phyloP scores from a whole-genome alignment of 2,329 filamentous ascomycete genomes.

The Colletotrichum eleusines region DNA sequence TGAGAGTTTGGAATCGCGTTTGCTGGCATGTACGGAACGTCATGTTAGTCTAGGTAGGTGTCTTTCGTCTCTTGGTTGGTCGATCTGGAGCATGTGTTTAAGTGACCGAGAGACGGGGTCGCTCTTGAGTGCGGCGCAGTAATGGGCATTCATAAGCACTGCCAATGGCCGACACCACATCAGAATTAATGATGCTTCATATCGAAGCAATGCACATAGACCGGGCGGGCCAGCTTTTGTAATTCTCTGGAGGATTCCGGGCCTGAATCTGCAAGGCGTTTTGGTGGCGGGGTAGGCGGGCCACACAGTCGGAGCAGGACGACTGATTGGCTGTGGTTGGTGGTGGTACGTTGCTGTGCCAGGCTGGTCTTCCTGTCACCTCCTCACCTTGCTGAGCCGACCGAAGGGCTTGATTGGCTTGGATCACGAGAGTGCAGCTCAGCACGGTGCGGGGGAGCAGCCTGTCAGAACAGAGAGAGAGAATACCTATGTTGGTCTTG shows the following conservation, averaged over 20 bases:
- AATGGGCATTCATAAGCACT: conserved; percentile 2
- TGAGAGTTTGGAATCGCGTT: conserved; percentile 11
- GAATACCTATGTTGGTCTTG: conserved; percentile 9
- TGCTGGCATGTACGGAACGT: conserved; percentile 16
- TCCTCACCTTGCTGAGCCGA: conserved; percentile 7
- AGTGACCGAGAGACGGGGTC: neutral
- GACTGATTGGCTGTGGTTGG: conserved; percentile 15
- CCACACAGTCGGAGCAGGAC: conserved; percentile 21
- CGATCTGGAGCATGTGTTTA: neutral
- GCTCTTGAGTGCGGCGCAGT: neutral
- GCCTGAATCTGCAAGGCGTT: conserved; percentile 27
- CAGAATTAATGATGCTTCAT: conserved; percentile 5
- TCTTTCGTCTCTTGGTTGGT: conserved; percentile 10
- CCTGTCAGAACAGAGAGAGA: conserved; percentile 25
- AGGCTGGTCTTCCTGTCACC: conserved; percentile 28
- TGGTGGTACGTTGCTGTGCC: conserved; percentile 29
- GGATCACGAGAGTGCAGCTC: conserved; percentile 29
- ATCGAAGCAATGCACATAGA: conserved; percentile 7
- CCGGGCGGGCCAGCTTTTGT: conserved; percentile 26
- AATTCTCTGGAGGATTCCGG: conserved; percentile 24
- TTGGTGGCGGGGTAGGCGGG: conserved; percentile 32
- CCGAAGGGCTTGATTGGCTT: conserved; percentile 33
- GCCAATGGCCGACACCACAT: conserved; percentile 4
- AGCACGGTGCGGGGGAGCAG: conserved; percentile 32
- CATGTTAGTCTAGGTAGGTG: neutral